Evolutionary conservation across 164 flowering plant species (phyloP).

Genomic region (Macadamia tetraphylla): DNA sequence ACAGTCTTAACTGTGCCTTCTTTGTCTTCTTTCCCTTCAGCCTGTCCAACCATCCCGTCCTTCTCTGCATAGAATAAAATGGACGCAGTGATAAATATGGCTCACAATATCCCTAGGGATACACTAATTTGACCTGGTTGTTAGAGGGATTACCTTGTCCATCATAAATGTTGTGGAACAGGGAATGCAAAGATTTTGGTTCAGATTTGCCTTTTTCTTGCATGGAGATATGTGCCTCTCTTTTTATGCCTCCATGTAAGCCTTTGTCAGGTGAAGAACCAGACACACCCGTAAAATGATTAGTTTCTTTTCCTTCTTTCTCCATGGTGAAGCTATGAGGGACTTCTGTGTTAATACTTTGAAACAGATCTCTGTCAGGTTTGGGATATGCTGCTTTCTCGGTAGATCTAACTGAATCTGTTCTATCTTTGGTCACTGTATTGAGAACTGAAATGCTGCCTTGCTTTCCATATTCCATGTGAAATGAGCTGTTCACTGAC

Average conservation of each 20-base stretch:
- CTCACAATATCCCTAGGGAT: not conserved
- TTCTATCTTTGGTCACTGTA: conserved; percentile 5
- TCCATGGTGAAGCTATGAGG: conserved; percentile 5
- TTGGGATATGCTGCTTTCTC: conserved; percentile 21
- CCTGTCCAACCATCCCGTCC: conserved; percentile 14
- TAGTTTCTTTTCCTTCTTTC: conserved; percentile 14
- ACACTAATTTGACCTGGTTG: conserved; percentile 4
- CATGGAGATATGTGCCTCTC: conserved; percentile 10
- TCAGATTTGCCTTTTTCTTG: conserved; percentile 19
- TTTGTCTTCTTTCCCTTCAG: conserved; percentile 24
- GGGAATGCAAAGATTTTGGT: conserved; percentile 14
- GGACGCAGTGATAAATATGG: not conserved
- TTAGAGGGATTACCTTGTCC: conserved; percentile 25
- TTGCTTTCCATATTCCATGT: conserved; percentile 12
- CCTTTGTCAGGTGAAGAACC: conserved; percentile 8
- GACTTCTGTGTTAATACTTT: conserved; percentile 6
- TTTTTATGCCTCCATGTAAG: conserved; percentile 10
- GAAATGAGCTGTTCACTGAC: conserved; percentile 6
- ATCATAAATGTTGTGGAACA: conserved; percentile 19
- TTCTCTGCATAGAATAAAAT: conserved; percentile 26
- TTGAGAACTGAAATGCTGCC: conserved; percentile 6
- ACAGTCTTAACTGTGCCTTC: conserved; percentile 18
- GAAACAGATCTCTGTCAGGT: conserved; percentile 12
- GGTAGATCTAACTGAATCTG: conserved; percentile 8
- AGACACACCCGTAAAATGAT: conserved; percentile 1